phyloP scores from a whole-genome alignment of 2,329 filamentous ascomycete genomes.

The Thermothelomyces thermophilus region DNA sequence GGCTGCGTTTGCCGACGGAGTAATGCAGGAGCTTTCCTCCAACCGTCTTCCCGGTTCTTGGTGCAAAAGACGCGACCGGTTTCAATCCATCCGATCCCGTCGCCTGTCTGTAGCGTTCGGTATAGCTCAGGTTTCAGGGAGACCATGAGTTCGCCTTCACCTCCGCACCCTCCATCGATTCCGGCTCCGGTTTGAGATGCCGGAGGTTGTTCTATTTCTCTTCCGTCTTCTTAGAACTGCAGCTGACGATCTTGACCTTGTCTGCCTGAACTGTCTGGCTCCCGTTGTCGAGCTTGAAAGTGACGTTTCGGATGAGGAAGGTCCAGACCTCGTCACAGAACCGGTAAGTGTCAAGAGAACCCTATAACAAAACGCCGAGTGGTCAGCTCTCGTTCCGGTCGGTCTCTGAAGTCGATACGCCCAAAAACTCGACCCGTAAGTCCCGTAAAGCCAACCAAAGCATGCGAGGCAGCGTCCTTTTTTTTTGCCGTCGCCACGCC shows the following conservation, averaged over 20 bases:
- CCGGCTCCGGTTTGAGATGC: neutral
- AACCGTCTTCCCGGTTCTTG: too few relatives aligned
- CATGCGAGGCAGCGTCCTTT: neutral
- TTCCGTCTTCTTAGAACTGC: conserved; percentile 69
- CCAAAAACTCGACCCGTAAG: too few relatives aligned
- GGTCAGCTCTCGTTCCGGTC: too few relatives aligned
- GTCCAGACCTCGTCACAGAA: conserved; percentile 99
- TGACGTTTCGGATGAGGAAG: conserved; percentile 96
- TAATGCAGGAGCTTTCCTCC: too few relatives aligned
- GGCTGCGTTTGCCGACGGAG: too few relatives aligned
- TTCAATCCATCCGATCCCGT: too few relatives aligned
- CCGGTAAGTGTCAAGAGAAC: conserved; percentile 93
- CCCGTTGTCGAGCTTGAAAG: conserved; percentile 91
- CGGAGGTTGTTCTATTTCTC: conserved; percentile 23
- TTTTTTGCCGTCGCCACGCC: neutral
- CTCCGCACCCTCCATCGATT: neutral
- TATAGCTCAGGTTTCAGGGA: neutral
- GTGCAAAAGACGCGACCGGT: too few relatives aligned
- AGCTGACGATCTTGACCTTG: conserved; percentile 97
- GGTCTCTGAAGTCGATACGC: too few relatives aligned
- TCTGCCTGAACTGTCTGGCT: conserved; percentile 70
- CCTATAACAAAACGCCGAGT: conserved; percentile 45
- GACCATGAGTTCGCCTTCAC: neutral
- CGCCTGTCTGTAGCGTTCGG: too few relatives aligned
- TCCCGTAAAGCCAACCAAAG: neutral